phyloP scores from a whole-genome alignment of 1,284 basidiomycete species.

The Singerocomus inundabilis region DNA sequence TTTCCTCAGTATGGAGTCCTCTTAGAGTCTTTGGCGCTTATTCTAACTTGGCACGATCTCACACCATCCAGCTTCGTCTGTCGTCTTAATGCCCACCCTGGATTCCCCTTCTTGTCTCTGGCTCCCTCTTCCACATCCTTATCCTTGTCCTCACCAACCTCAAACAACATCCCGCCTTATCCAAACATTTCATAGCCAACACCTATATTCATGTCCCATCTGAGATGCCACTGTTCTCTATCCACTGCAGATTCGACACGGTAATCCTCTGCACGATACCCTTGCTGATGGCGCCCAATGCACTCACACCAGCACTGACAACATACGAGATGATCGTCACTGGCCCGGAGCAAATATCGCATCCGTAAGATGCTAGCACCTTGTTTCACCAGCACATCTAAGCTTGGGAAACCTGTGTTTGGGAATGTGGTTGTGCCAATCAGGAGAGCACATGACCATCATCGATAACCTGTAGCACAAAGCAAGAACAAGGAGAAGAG shows the following conservation, averaged over 20 bases:
- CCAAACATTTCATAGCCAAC: constrained; percentile 35
- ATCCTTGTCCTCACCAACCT: constrained; percentile 57
- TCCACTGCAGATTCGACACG: constrained; percentile 89
- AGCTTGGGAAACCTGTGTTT: constrained; percentile 36
- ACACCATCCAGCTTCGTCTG: constrained; percentile 30
- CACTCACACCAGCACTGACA: constrained; percentile 64
- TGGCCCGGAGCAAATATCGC: constrained; percentile 74
- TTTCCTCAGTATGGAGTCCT: too few species aligned
- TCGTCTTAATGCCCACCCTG: constrained; percentile 7
- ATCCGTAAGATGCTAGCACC: constrained; percentile 89
- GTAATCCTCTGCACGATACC: constrained; percentile 82
- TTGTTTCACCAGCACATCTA: constrained; percentile 82
- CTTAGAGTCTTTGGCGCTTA: too few species aligned
- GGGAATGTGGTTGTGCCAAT: background rate
- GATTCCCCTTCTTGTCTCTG: constrained; percentile 7
- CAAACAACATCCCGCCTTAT: constrained; percentile 56
- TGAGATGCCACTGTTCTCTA: constrained; percentile 29
- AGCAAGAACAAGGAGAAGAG: background rate
- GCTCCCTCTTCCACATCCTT: constrained; percentile 29
- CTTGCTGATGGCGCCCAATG: constrained; percentile 57
- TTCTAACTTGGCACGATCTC: constrained; percentile 15
- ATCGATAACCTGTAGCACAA: constrained; percentile 1
- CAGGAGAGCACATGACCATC: constrained; percentile 12
- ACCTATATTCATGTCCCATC: constrained; percentile 28
- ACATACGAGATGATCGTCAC: constrained; percentile 96